Evolutionary conservation across 75 land plant genomes (phyloP), one percentile per base, ranked within the genome.

Genomic region (Picea glauca): DNA sequence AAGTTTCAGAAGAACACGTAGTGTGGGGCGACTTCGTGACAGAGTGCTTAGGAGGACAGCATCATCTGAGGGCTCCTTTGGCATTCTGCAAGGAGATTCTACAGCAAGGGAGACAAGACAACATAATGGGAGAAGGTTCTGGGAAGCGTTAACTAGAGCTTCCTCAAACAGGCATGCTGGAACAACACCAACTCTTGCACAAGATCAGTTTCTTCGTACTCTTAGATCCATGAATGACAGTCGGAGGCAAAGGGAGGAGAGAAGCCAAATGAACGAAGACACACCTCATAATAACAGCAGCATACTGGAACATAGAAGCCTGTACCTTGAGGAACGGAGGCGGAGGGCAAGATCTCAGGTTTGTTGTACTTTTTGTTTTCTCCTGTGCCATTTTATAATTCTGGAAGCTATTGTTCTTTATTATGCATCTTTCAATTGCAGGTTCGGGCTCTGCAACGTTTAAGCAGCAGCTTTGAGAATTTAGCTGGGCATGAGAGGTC

Each of bases 281-380:
- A 77, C 81, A 12, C 74, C 85, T 59, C 85, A 73, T 70, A 82
- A 70, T 79, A 88, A 80, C 72, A 85, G 72, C 4, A 56, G 46
- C 54, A 11, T 86, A 3, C 72, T 85, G 78, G 89, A 86, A 61
- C 88, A 83, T 62, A 85, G 96, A 74, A 79, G 89, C 32, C 79
- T 89, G 77, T 90, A 93, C 70, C 84, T 89, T 77, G 98, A 91
- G 58, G 85, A 82, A 73, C 80, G 95, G 78, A 85, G 96, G 74
- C 85, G 91, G 82, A 83, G 91, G 78, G 91, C 92, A 80, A 84
- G 98, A 84, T 93, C 98, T 74, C 98, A 93, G 96, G 98, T 91
- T 54, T 60, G 83, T 80, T 43, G 50, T 67, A 14, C 17, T 72
- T 72, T 38, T 33, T 63, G 21, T n/a, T 58, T 62, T 66, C 30